Evolutionary conservation across 306 rosid genomes (phyloP).

Genomic region (Dryas drummondii): DNA sequence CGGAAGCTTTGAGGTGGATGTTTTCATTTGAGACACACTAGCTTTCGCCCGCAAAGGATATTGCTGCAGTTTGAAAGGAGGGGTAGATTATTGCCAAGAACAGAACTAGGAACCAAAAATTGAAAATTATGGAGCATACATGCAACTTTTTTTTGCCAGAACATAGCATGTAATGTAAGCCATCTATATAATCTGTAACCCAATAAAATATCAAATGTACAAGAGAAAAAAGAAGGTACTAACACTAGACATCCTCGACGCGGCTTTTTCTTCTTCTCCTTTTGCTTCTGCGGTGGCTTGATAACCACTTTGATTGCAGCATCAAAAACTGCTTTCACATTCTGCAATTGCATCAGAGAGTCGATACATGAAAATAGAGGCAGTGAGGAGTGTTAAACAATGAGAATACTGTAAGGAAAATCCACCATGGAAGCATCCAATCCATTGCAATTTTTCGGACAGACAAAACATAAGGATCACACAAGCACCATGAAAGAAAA

Average conservation of each 20-base stretch:
- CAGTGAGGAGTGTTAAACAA: background rate
- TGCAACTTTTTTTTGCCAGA: background rate
- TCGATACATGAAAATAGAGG: background rate
- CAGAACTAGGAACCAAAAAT: background rate
- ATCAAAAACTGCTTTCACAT: constrained; percentile 86
- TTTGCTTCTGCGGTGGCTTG: constrained; percentile 85
- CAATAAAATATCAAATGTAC: background rate
- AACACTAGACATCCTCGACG: constrained; percentile 74
- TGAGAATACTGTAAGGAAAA: background rate
- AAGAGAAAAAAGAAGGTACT: constrained; percentile 31
- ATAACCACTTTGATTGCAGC: constrained; percentile 89
- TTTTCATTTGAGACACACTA: constrained; percentile 51
- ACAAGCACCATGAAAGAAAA: background rate
- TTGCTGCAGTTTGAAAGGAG: constrained; percentile 49
- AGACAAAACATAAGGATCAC: background rate
- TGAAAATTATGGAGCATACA: background rate
- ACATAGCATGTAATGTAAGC: background rate
- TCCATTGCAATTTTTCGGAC: background rate
- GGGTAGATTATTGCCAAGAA: constrained; percentile 2
- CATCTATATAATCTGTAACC: background rate
- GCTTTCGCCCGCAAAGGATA: constrained; percentile 49
- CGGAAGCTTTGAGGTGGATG: background rate
- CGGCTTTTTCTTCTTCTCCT: constrained; percentile 72
- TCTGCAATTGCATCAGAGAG: constrained; percentile 49
- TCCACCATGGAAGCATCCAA: background rate